Conservation (phyloP, 2,329 filamentous ascomycete genomes). For the Thielaviopsis musarum region DNA sequence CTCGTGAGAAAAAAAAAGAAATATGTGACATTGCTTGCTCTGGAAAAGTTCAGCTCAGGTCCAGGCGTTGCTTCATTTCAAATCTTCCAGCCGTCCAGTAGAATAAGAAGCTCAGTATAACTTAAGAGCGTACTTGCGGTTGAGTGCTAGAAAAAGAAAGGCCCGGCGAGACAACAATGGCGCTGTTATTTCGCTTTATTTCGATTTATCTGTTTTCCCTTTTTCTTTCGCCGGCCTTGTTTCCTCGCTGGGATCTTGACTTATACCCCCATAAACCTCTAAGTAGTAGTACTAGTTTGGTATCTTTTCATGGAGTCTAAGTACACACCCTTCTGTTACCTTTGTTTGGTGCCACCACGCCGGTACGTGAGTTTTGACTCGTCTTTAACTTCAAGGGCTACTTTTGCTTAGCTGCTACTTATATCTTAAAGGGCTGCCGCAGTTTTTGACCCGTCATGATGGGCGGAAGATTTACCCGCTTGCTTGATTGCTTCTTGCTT, state of each 20-base stretch:
- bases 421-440: background rate
- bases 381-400: background rate
- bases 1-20: background rate
- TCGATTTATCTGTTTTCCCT: background rate
- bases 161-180: too few relatives aligned
- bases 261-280: background rate
- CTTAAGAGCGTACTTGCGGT: too few relatives aligned
- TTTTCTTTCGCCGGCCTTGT: background rate
- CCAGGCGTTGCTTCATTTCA: too few relatives aligned
- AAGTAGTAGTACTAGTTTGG: background rate
- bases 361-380: too few relatives aligned
- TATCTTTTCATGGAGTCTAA: background rate
- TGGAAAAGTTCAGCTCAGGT: too few relatives aligned
- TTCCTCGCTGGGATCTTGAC: background rate
- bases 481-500: background rate
- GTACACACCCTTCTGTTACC: too few relatives aligned
- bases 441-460: background rate
- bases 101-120: too few relatives aligned
- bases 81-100: too few relatives aligned
- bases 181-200: background rate
- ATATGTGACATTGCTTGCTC: too few relatives aligned
- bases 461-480: background rate
- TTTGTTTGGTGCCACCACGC: too few relatives aligned
- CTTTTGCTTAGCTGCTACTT: background rate
- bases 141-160: too few relatives aligned